A percentile compares a stretch with the other conserved stretches of the same genome.
phyloP scores from a whole-genome alignment of 2,329 filamentous ascomycete species.

The Verticillium nubilum region DNA sequence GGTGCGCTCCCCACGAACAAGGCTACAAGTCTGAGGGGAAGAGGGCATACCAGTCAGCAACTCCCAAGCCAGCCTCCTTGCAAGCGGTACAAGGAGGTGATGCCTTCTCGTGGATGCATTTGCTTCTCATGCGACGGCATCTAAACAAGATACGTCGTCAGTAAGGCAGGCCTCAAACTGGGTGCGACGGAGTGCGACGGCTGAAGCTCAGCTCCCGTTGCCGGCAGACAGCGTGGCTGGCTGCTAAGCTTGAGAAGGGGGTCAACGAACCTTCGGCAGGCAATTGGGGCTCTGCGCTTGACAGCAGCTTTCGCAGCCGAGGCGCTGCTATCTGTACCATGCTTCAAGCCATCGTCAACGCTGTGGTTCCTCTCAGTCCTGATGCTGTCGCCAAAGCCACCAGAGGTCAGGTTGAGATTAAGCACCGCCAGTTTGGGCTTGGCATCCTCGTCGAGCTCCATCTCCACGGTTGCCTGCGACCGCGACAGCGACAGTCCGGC shows the following conservation, averaged over 20 bases:
- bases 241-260: conserved; percentile 1
- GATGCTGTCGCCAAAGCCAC: conserved; percentile 5
- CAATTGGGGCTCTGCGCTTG: conserved; percentile 46
- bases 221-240: not conserved
- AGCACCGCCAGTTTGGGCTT: conserved; percentile 7
- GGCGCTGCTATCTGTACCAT: conserved; percentile 1
- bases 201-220: not conserved
- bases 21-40: not conserved
- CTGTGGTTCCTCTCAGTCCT: not conserved
- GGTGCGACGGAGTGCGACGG: not conserved
- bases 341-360: not conserved
- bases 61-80: conserved; percentile 38
- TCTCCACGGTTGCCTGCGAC: conserved; percentile 1
- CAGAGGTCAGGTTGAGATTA: conserved; percentile 4
- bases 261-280: conserved; percentile 42
- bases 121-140: conserved; percentile 52
- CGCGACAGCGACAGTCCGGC: not conserved
- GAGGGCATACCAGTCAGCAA: conserved; percentile 42
- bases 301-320: conserved; percentile 19
- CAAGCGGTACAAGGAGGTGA: conserved; percentile 47
- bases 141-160: conserved; percentile 20
- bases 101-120: conserved; percentile 45
- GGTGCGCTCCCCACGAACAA: not conserved
- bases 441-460: conserved; percentile 10
- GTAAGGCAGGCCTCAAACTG: not conserved